Evolutionary conservation across 257 asterid genomes (phyloP).

Genomic region (Gentiana dahurica): DNA sequence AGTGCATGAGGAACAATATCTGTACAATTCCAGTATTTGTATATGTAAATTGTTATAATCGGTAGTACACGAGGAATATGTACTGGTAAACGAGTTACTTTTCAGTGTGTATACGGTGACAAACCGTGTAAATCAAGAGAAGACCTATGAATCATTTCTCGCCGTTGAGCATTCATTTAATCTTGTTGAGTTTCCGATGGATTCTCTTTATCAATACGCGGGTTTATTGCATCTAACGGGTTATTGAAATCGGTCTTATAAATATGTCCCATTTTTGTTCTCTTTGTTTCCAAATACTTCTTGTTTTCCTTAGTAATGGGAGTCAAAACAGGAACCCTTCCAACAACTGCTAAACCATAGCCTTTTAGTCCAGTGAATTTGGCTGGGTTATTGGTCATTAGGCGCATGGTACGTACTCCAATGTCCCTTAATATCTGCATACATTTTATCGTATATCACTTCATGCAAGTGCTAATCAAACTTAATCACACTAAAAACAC

Average conservation of each 20-base stretch:
- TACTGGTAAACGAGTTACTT: no score
- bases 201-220: constrained; percentile 20
- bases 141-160: constrained; percentile 5
- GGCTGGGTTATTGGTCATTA: constrained; percentile 90
- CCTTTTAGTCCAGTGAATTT: constrained; percentile 68
- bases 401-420: constrained; percentile 70
- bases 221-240: constrained; percentile 23
- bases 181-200: constrained; percentile 5
- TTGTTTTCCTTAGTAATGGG: constrained; percentile 76
- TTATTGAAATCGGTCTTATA: constrained; percentile 53
- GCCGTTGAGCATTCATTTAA: constrained; percentile 7
- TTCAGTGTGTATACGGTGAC: no score
- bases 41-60: no score
- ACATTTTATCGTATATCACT: neutral
- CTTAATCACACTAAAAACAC: no score
- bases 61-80: no score
- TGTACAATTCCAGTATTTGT: no score
- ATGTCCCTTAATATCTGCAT: constrained; percentile 63
- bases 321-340: constrained; percentile 65
- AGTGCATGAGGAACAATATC: no score
- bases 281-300: constrained; percentile 63
- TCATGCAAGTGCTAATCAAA: no score
- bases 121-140: neutral
- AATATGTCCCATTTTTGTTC: constrained; percentile 69
- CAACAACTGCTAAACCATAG: constrained; percentile 69